Evolutionary conservation across 2,329 filamentous ascomycete genomes (phyloP), one percentile per base, ranked within the genome.

Genomic region (Talaromyces piceae): DNA sequence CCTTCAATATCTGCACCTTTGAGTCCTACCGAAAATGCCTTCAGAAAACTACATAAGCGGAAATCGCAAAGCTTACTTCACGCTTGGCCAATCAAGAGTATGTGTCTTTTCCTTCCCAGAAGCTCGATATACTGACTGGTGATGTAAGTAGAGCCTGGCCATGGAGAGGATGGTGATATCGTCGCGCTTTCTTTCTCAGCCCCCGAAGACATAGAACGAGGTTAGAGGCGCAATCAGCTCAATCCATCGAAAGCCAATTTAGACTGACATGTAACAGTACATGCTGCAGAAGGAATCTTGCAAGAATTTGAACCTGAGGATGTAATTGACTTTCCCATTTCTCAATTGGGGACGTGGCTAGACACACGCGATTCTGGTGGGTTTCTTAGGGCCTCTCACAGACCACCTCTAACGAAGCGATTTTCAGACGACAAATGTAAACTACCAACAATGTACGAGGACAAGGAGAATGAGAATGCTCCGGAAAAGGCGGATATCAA

Each of bases 121-220:
- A 4, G 4, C 7, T 27, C 39, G 12, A 22, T 33, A 4, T 12
- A 31, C 2, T 16, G 28, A 9, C 47, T 54, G 41, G 50, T 49
- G 54, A 16, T 23, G 20, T 6, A 27, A 30, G 4, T 12, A 65
- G 62, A 63, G 43, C 39, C 58, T 7, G 57, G 57, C 11, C 61
- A 63, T 18, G 48, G 60, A 23, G 63, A 65, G 22, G 63, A 65
- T 46, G 61, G 63, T 43, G 63, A 65, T 49, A 41, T 65, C 4
- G 49, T 65, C 9, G 63, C 63, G 0, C 57, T 65, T 28, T 61
- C 61, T 25, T 65, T 65, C 56, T 56, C 61, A 20, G 58, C 59
- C 7, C 20, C 61, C 13, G 63, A 64, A 51, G 61, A 65, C 33
- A 37, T 65, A 26, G 63, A 65, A 52, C 54, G 56, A 57, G 60